Conservation (phyloP, 306 rosid species). For the Cucurbita maxima region DNA sequence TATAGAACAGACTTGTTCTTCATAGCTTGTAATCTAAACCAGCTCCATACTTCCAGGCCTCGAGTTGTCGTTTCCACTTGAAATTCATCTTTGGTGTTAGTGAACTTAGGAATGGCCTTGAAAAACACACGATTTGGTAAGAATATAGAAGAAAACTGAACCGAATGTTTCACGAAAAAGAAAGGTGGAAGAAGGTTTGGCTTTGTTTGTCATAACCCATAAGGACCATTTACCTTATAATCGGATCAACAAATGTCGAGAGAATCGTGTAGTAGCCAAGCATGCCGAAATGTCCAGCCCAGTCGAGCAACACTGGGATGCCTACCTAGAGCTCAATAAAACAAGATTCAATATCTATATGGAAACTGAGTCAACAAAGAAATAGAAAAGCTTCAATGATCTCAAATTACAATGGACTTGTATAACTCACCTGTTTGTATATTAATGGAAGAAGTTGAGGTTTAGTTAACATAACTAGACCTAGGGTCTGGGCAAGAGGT, state of each 20-base stretch:
- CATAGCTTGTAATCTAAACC: conserved; percentile 79
- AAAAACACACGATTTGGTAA: conserved; percentile 7
- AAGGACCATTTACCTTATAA: conserved; percentile 39
- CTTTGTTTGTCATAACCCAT: neutral
- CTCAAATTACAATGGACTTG: neutral
- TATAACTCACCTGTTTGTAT: conserved; percentile 60
- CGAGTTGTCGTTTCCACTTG: conserved; percentile 61
- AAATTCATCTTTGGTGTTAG: conserved; percentile 47
- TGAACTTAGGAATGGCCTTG: conserved; percentile 41
- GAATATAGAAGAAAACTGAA: neutral
- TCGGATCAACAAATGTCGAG: conserved; percentile 55
- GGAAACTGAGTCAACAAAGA: neutral
- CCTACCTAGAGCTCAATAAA: conserved; percentile 48
- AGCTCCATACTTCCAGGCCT: conserved; percentile 95
- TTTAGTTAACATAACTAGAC: conserved; percentile 68
- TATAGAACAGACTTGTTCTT: neutral
- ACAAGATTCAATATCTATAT: neutral
- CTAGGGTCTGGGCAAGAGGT: conserved; percentile 81
- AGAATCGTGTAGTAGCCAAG: conserved; percentile 70
- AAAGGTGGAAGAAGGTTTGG: neutral
- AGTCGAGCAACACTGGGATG: conserved; percentile 66
- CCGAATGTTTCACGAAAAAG: neutral
- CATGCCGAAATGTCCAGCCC: conserved; percentile 72
- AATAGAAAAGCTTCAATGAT: neutral
- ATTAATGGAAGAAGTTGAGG: conserved; percentile 86